phyloP scores from a whole-genome alignment of 257 asterid species.

The Gentiana straminea region DNA sequence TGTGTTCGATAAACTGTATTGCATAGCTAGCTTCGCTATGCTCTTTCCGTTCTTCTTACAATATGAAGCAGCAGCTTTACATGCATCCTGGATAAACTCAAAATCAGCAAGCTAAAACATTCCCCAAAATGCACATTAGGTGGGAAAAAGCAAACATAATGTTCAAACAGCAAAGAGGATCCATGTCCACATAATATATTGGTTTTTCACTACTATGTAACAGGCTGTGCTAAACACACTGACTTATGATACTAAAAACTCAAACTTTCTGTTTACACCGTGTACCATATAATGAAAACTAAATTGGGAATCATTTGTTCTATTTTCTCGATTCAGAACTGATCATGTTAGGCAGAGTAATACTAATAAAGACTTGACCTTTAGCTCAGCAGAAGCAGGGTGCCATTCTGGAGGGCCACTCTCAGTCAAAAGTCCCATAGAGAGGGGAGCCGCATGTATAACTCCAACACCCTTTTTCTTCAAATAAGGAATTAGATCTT shows the following conservation, averaged over 20 bases:
- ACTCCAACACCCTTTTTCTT: conserved; percentile 92
- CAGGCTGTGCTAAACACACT: too few species aligned
- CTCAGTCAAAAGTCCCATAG: conserved; percentile 98
- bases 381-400: conserved; percentile 84
- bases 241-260: too few species aligned
- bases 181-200: too few species aligned
- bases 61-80: conserved; percentile 64
- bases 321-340: too few species aligned
- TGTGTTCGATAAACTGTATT: conserved; percentile 68
- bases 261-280: too few species aligned
- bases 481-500: conserved; percentile 75
- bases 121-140: too few species aligned
- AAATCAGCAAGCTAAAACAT: background rate
- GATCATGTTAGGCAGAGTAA: background rate
- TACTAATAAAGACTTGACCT: conserved; percentile 35
- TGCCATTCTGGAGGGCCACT: conserved; percentile 94
- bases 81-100: conserved; percentile 49
- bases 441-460: conserved; percentile 88
- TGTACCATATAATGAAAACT: too few species aligned
- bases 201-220: too few species aligned
- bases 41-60: conserved; percentile 65
- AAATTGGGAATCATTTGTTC: too few species aligned
- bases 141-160: too few species aligned
- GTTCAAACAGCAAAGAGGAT: too few species aligned
- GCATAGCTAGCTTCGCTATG: conserved; percentile 74